Percentiles rank a stretch among this genome's conserved stretches.
Evolutionary conservation across 2,329 filamentous ascomycete genomes (phyloP).

Genomic region (Penicillium paneum): DNA sequence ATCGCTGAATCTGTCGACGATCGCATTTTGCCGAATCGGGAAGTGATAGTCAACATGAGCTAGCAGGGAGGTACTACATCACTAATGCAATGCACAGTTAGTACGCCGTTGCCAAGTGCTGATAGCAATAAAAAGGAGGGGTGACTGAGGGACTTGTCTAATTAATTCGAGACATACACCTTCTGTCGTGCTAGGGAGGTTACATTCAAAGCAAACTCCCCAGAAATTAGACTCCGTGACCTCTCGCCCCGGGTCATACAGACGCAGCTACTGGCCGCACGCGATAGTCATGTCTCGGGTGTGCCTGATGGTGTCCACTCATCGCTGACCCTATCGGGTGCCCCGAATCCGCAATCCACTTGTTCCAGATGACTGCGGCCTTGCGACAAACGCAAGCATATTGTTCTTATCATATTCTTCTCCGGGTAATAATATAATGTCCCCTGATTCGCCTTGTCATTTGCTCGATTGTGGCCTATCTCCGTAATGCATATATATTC

Average conservation of each 20-base stretch:
- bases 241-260: background rate
- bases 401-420: conserved; percentile 15
- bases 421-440: background rate
- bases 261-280: conserved; percentile 7
- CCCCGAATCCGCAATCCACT: conserved; percentile 2
- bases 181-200: background rate
- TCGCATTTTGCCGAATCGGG: background rate
- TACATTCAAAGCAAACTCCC: background rate
- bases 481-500: conserved; percentile 9
- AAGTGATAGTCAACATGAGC: background rate
- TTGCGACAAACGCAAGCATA: conserved; percentile 14
- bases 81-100: conserved; percentile 6
- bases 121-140: background rate
- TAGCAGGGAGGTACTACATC: background rate
- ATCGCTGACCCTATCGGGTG: background rate
- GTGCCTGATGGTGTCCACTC: background rate
- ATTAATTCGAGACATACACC: background rate
- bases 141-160: background rate
- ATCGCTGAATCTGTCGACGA: background rate
- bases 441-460: background rate
- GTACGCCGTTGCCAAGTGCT: too few relatives aligned
- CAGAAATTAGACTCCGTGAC: background rate
- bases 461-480: background rate
- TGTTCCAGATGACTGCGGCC: conserved; percentile 3
- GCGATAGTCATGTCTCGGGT: conserved; percentile 11